Base-by-base conservation (phyloP, 805 yeast species). In the Geotrichum ghanense region DNA sequence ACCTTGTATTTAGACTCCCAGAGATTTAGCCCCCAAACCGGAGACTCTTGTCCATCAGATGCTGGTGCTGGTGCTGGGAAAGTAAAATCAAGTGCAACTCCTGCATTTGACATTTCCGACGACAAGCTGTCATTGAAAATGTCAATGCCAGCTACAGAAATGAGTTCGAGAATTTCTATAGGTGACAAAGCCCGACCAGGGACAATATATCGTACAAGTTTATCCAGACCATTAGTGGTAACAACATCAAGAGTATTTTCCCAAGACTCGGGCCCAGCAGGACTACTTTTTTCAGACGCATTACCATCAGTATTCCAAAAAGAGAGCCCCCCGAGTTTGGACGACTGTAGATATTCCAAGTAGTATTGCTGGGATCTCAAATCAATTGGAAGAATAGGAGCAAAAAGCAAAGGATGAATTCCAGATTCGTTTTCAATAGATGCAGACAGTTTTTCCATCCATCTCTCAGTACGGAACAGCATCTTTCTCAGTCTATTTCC, bases 401-500 rank as follows among this genome's bases (percentile, higher is more conserved):
- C 67, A 22, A 63, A 51, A 1, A 65, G 45, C 16, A 50, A 47
- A 23, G 45, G 31, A 3, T 45, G 22, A 21, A 14, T 44, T 17
- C 16, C 43, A 23, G 47, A 47, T 24, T 49, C 20, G 16, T 57
- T 53, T 45, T 46, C 49, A 9, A 25, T 9, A 9, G 9, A 16
- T 12, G 12, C 16, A 19, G 16, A 31, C 17, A 31, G 14, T 12
- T n/a, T 6, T 14, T 50, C 46, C 40, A 63, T 44, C 72, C 72
- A 68, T 21, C 44, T 48, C 41, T 53, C 54, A 9, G 66, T 55
- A 14, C 72, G 54, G 14, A 41, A 19, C n/a, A 54, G 49, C 68
- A 68, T 64, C 45, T 66, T 66, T 23, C 58, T 54, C 16, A 55
- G 48, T 35, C 71, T 52, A 51, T 68, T 68, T 22, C 53, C 52